Base-by-base conservation (phyloP, 441 rosid genomes). In the Syzygium malaccense region DNA sequence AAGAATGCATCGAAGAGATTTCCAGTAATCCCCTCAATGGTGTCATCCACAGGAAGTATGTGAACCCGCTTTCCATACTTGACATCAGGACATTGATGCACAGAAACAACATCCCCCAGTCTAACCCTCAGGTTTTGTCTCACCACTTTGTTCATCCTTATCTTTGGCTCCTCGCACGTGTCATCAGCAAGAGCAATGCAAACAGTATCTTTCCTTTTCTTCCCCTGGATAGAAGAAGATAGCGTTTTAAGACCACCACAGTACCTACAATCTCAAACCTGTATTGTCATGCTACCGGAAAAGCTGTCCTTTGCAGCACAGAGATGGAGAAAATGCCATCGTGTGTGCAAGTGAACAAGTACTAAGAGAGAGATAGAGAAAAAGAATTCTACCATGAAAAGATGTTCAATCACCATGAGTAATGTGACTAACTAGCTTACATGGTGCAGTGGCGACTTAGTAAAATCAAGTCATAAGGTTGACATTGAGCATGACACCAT, bases 91-190 rank as follows among this genome's bases (percentile, higher is more conserved):
- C 98, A 96, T 80, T 96, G 99, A 75, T 96, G 99, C 88, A 96
- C 96, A 75, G 99, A 96, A 55, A 96, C 95, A 86, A 96, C 99
- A 91, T 96, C 99, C 87, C 99, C 98, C 49, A 96, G 97, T 89
- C 99, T 94, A 92, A 96, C 98, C 96, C 99, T 96, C 92, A 96
- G 93, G 94, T 96, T 96, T 13, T 97, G 93, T 93, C 99, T 93
- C 75, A 96, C 97, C 83, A 96, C 99, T 89, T 96, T 96, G 91
- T 96, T 96, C 99, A 96, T 95, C 92, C 97, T 94, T 48, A 96
- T 95, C 92, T 94, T 96, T 28, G 98, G 99, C 90, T 96, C 99
- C 17, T 96, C 98, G 28, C 98, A 96, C 10, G 98, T 88, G 15
- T 96, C 98, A 86, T 97, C 99, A 86, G 95, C 96, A 86, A 96